phyloP scores from a whole-genome alignment of 1,139 yeast species.

The Arxiozyma slooffiae region DNA sequence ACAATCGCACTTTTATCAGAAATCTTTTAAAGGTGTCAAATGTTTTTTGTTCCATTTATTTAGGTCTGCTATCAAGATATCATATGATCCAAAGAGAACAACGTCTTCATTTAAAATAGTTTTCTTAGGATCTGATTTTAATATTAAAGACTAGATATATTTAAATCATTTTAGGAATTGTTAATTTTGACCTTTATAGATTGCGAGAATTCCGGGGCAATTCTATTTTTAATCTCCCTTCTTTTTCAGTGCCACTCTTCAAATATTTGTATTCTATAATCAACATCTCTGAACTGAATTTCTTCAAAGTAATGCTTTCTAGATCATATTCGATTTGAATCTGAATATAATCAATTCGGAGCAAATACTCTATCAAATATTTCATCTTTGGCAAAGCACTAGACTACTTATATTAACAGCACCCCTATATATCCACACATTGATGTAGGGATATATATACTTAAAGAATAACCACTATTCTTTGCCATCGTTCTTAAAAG shows the following conservation, averaged over 20 bases:
- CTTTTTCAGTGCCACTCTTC: neutral
- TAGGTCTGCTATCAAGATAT: neutral
- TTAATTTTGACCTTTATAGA: neutral
- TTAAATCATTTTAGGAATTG: neutral
- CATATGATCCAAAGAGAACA: neutral
- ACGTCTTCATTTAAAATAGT: too few relatives aligned
- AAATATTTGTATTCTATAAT: neutral
- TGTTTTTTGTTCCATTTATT: conserved; percentile 16
- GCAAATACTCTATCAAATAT: conserved; percentile 10
- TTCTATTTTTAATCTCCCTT: too few relatives aligned
- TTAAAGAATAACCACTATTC: too few relatives aligned
- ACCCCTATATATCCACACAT: too few relatives aligned
- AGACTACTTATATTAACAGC: too few relatives aligned
- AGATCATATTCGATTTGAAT: conserved; percentile 10
- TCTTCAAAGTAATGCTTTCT: conserved; percentile 2
- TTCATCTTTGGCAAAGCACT: conserved; percentile 1
- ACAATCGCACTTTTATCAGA: conserved; percentile 12
- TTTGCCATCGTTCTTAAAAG: too few relatives aligned
- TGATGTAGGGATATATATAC: too few relatives aligned
- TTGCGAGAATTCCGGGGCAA: neutral
- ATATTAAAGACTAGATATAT: neutral
- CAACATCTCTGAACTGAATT: neutral
- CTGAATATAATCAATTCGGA: conserved; percentile 13
- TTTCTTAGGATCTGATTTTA: conserved; percentile 1
- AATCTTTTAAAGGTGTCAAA: neutral